Base-by-base conservation (phyloP, 2,329 filamentous ascomycete genomes). In the Cercospora canescens region DNA sequence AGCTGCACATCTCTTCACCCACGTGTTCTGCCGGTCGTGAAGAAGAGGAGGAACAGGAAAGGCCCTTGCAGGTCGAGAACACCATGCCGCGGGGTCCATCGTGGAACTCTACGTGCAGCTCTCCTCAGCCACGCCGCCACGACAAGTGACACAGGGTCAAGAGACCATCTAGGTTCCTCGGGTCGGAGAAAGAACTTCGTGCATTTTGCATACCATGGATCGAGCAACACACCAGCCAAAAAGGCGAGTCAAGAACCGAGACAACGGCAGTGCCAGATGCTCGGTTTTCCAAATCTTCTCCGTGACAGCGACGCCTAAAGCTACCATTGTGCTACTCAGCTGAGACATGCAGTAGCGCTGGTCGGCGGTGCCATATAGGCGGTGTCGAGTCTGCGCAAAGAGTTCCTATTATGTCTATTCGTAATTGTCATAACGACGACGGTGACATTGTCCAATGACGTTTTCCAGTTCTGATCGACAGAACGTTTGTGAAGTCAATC, bases 261-360 rank as follows among this genome's bases (percentile, higher is more conserved):
- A 60, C 56, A 58, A 52, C 37, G 57, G 57, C 14, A 24, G 32
- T 60, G 35, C 37, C 57, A 60, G 9, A n/a, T 39, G 21, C 34
- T 48, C 39, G 57, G 21, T 60, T 21, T 60, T 18, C 18, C 32
- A 35, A 37, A 50, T 50, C 6, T 24, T 16, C 52, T 21, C 35
- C 11, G 28, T 30, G 18, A 18, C 52, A 32, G 32, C 52, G 28
- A 56, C 52, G 39, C 26, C 30, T 14, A 60, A 60, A 60, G 57
- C 57, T 60, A 60, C 57, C 57, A 45, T 16, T 32, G 37, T 41
- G 24, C 37, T 30, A 30, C 18, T 18, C 24, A n/a, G 35, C 57
- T 45, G 57, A 60, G 57, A 60, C 57, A 41, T 60, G 57, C 45
- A 62, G 45, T 52, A 39, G 60, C 60, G 41, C 21, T 54, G 48